Base-by-base conservation (phyloP, 495 filamentous ascomycete species). In the Penicillium cinerascens region DNA sequence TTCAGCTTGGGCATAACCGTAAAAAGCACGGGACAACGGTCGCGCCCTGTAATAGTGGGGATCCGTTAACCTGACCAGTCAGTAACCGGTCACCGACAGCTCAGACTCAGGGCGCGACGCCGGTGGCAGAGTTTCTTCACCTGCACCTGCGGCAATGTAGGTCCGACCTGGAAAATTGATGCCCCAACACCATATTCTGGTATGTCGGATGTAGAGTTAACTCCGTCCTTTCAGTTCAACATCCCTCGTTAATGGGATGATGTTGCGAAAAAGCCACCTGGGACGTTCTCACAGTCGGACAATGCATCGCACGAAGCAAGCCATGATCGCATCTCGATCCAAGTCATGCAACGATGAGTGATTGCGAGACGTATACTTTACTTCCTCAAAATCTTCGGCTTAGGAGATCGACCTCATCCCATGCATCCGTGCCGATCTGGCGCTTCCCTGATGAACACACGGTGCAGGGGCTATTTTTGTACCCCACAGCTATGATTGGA, bases 41-140 rank as follows among this genome's bases (percentile, higher is more conserved):
- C 29, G 29, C 29, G 22, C 22, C 22, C 11, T 33, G 9, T 13
- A 29, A 13, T 13, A 2, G 6, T 33, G 29, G 29, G 4, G 29
- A 11, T 3, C 0, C 4, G 8, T 13, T 13, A 10, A 11, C 13
- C 29, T 33, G 29, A 13, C 11, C 29, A 11, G 29, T 33, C 29
- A 33, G 9, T 33, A 10, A 13, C 11, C 29, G 1, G 29, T 33
- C 29, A 33, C 29, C 29, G 29, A 20, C 37, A 18, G 37, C 37
- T 39, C 2, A 18, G 42, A 49, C 16, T 53, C 27, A 58, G 49
- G 53, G 58, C 58, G 58, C 44, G 49, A 60, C 58, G 58, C 58
- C 46, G 49, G 57, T 52, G 57, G 37, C 53, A 56, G 50, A 26
- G 18, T 22, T 37, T 18, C 10, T 50, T 49, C 22, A 23, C 33